These are phyloP conservation scores for Tephrocybe sp. DNA, from an alignment of 768 basidiomycete species.

Conservation along the genomic window DNA sequence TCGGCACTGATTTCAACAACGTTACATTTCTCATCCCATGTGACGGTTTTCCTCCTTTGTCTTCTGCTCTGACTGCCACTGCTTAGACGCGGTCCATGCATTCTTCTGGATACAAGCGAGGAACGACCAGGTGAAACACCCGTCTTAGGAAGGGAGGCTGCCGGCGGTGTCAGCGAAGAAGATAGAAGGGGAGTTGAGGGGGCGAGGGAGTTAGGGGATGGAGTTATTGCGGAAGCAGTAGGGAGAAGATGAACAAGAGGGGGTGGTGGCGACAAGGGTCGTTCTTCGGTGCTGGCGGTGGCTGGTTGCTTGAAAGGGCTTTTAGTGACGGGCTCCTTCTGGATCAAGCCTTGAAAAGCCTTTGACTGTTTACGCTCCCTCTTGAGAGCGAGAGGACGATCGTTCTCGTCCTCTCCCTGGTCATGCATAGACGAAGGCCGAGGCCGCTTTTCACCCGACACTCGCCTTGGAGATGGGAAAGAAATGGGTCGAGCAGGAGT, in stretches of 20 bases:
- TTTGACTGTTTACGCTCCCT: slow-evolving; percentile 74
- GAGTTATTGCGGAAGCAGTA: neutral
- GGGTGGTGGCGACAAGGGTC: slow-evolving; percentile 3
- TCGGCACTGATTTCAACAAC: slow-evolving; percentile 78
- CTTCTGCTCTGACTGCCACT: slow-evolving; percentile 38
- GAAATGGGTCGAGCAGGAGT: slow-evolving; percentile 29
- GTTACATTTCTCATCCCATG: slow-evolving; percentile 76
- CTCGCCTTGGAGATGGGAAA: slow-evolving; percentile 41
- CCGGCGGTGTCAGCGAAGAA: slow-evolving; percentile 20
- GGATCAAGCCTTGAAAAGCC: slow-evolving; percentile 66
- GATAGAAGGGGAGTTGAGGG: slow-evolving; percentile 10
- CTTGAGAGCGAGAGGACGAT: slow-evolving; percentile 67
- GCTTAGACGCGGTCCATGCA: slow-evolving; percentile 72
- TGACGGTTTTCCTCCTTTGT: slow-evolving; percentile 73
- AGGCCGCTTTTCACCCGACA: slow-evolving; percentile 77
- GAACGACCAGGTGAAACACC: slow-evolving; percentile 58
- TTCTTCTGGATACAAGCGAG: slow-evolving; percentile 66
- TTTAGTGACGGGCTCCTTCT: slow-evolving; percentile 78
- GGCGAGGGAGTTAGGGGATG: slow-evolving; percentile 17
- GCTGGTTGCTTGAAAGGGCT: slow-evolving; percentile 64
- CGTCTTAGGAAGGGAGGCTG: slow-evolving; percentile 23
- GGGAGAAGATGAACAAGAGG: slow-evolving; percentile 7
- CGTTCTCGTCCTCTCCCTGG: slow-evolving; percentile 65
- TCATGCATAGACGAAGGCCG: slow-evolving; percentile 71
- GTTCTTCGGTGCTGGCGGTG: slow-evolving; percentile 22